phyloP scores from a whole-genome alignment of 1,139 yeast species.

The Saccharomyces hybrid region DNA sequence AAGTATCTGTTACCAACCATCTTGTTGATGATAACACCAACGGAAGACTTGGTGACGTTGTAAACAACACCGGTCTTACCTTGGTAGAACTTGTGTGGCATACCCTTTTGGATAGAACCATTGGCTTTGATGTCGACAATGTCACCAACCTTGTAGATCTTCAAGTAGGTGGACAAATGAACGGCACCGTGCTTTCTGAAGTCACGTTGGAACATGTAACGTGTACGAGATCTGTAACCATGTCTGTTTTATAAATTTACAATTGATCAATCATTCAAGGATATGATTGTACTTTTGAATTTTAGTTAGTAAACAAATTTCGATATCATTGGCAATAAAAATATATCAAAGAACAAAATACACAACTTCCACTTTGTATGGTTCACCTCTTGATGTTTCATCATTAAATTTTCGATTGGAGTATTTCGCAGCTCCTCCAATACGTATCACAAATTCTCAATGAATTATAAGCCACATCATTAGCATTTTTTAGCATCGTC shows the following conservation, averaged over 20 bases:
- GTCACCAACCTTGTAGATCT: conserved; percentile 97
- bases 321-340: background rate
- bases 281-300: background rate
- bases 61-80: conserved; percentile 98
- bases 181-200: conserved; percentile 96
- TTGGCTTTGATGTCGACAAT: conserved; percentile 99
- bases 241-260: conserved; percentile 45
- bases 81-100: conserved; percentile 99
- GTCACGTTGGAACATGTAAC: conserved; percentile 99
- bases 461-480: background rate
- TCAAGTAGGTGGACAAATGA: conserved; percentile 93
- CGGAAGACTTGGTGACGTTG: conserved; percentile 97
- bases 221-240: conserved; percentile 99
- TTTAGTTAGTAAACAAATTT: background rate
- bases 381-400: background rate
- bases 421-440: background rate
- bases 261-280: background rate
- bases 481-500: background rate
- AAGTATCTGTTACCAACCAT: conserved; percentile 98
- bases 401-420: background rate
- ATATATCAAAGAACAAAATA: background rate
- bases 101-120: conserved; percentile 99
- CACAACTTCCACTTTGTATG: background rate
- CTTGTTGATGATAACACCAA: conserved; percentile 97
- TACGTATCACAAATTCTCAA: background rate